Conservation (phyloP, 2,329 filamentous ascomycete species). For the Pyricularia sp. region DNA sequence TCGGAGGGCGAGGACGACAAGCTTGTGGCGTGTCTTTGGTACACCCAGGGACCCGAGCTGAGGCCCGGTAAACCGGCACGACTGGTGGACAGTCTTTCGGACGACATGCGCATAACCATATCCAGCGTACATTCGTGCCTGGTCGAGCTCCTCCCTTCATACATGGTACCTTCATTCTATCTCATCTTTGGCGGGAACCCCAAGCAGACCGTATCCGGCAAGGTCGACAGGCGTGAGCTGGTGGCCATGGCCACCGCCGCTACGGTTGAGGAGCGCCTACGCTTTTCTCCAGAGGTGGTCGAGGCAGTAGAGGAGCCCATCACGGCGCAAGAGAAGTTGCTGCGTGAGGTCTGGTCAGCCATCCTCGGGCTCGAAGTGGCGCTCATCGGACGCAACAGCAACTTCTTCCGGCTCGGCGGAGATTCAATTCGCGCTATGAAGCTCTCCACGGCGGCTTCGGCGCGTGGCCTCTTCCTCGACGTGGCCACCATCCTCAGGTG, state of each 20-base stretch:
- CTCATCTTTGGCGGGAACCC: neutral
- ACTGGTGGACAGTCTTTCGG: neutral
- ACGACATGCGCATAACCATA: neutral
- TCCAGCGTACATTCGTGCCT: neutral
- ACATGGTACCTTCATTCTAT: neutral
- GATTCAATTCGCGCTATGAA: constrained; percentile 55
- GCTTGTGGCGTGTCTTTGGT: neutral
- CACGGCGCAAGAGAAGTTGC: neutral
- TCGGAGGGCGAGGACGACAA: neutral
- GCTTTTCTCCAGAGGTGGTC: neutral
- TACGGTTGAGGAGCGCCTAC: neutral
- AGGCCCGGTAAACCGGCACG: neutral
- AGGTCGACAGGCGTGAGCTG: neutral
- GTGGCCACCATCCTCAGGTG: constrained; percentile 19
- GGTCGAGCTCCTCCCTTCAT: neutral
- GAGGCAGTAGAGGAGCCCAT: neutral
- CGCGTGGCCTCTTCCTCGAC: neutral
- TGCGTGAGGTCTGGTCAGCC: constrained; percentile 10
- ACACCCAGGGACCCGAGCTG: neutral
- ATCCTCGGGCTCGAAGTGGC: neutral
- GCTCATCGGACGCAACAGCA: constrained; percentile 13
- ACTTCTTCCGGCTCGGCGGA: constrained; percentile 51
- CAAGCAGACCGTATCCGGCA: neutral
- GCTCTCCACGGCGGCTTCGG: constrained; percentile 27
- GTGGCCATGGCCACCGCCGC: neutral